Evolutionary conservation across 108 stramenopile species (phyloP).

Genomic region (Nitzschia sp.): DNA sequence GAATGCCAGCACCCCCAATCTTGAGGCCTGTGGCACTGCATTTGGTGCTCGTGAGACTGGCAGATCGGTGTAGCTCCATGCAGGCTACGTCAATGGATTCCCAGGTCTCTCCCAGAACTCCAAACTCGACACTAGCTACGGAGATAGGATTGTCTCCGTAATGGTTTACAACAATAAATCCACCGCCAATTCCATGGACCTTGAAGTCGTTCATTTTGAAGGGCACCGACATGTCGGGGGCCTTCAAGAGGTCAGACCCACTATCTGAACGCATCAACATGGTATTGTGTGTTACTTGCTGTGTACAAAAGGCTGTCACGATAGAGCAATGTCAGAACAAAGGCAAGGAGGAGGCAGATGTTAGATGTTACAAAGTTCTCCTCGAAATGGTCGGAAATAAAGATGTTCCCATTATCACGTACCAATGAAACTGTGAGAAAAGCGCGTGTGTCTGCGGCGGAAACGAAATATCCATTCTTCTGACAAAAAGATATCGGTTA

Average conservation of each 20-base stretch:
- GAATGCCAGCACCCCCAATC: constrained; percentile 21
- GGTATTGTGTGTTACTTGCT: background rate
- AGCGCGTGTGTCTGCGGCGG: background rate
- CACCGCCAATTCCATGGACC: constrained; percentile 21
- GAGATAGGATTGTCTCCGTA: constrained; percentile 25
- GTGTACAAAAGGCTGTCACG: background rate
- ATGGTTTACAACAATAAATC: constrained; percentile 31
- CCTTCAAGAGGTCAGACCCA: constrained; percentile 22
- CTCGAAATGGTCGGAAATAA: no score
- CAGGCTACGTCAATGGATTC: constrained; percentile 18
- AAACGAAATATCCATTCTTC: constrained; percentile 2
- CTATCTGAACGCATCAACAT: constrained; percentile 27
- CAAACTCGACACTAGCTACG: constrained; percentile 23
- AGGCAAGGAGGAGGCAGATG: background rate
- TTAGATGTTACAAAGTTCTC: no score
- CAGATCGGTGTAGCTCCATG: constrained; percentile 24
- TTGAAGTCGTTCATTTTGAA: constrained; percentile 31
- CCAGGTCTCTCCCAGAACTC: constrained; percentile 25
- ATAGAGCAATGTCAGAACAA: background rate
- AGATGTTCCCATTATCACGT: background rate
- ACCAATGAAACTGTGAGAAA: background rate
- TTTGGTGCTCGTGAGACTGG: constrained; percentile 21
- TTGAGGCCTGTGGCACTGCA: constrained; percentile 19
- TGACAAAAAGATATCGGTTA: background rate
- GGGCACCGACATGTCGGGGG: constrained; percentile 24